Base-by-base conservation (phyloP, 106 monocot genomes). In the Alisma plantagoaquatica region DNA sequence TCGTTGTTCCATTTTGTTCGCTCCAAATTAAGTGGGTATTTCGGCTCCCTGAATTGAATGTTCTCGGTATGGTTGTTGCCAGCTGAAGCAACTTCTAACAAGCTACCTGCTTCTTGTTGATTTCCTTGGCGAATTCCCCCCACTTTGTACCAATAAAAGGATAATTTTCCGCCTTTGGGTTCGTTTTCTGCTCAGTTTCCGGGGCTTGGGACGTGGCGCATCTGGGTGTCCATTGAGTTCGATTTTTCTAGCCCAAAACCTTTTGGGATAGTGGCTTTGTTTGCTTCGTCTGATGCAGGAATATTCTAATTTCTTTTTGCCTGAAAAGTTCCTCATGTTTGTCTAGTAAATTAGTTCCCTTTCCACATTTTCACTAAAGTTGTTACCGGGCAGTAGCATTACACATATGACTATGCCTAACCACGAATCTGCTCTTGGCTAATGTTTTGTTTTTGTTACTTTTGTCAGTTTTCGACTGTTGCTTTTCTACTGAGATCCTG, bases 381-480 rank as follows among this genome's bases (percentile, higher is more conserved):
- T 9, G 14, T n/a, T 29, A 30, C 6, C 23, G 29, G 3, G 6
- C 29, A 29, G 3, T 3, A 2, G 29, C 20, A 19, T n/a, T 16
- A 30, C 35, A 14, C 35, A 38, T 53, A 60, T 6, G 14, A 30
- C 31, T n/a, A 54, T 54, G 24, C 27, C 27, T 51, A 9, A 25
- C 16, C 50, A 46, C 45, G 5, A 46, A 8, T 17, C 12, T 3
- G 11, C 27, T 8, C 27, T 11, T 58, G 12, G 27, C 28, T 58
- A 10, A 27, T 25, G 2, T 22, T 10, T 16, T 14, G 18, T 19
- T 29, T 44, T 54, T 21, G 14, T 28, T 43, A 2, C 2, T 43
- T 14, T 17, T 33, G 52, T n/a, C 70, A 89, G 96, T 89, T 20
- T 96, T 96, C 38, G 96, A 96, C 59, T 96, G 84, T 54, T 85